Conservation (phyloP, 805 yeast genomes). For the Yarrowia sp. region DNA sequence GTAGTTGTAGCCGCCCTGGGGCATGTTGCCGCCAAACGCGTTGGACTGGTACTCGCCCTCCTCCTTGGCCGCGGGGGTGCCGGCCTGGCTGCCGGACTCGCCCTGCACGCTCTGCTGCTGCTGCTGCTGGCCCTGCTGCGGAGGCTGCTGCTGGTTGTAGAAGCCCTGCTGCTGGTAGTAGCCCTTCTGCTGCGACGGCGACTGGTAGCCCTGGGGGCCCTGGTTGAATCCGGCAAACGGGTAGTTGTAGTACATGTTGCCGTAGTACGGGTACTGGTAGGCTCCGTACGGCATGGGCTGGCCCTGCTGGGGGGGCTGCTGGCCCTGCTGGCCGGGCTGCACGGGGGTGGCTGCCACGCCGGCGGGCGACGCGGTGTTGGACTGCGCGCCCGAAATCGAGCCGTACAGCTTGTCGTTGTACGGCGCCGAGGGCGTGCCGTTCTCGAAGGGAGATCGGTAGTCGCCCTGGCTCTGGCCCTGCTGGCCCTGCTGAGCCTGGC, state of each 20-base stretch:
- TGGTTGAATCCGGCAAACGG: conserved; percentile 23
- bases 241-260: conserved; percentile 27
- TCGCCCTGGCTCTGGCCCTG: background rate
- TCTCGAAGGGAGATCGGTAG: conserved; percentile 27
- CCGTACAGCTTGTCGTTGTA: conserved; percentile 26
- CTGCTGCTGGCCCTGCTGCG: conserved; percentile 10
- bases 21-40: conserved; percentile 21
- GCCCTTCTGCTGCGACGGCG: conserved; percentile 21
- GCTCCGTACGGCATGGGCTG: conserved; percentile 23
- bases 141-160: conserved; percentile 19
- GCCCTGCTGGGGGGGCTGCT: conserved; percentile 25
- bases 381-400: conserved; percentile 20
- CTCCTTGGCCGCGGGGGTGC: conserved; percentile 15
- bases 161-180: conserved; percentile 28
- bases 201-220: conserved; percentile 24
- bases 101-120: conserved; percentile 10
- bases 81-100: conserved; percentile 1
- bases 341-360: conserved; percentile 25
- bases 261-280: conserved; percentile 26
- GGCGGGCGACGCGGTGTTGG: conserved; percentile 27
- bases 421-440: conserved; percentile 17
- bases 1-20: conserved; percentile 25
- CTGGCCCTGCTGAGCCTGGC: background rate
- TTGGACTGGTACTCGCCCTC: conserved; percentile 9
- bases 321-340: conserved; percentile 18